Conservation (phyloP, 2,329 filamentous ascomycete genomes). For the Fusarium albosuccineum region DNA sequence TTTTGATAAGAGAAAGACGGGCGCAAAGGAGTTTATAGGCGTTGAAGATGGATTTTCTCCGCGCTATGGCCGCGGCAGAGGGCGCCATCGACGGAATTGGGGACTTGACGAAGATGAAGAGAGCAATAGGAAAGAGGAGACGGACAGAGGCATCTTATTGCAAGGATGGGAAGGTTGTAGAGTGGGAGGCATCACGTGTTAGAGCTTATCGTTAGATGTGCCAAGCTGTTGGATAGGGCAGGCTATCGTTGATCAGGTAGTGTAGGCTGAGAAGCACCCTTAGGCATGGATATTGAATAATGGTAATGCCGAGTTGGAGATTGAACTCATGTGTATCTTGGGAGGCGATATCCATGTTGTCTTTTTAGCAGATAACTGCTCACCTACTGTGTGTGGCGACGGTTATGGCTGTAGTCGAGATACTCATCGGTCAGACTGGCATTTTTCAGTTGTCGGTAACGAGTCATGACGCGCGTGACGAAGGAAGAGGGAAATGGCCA, state of each 20-base stretch:
- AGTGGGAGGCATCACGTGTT: conserved; percentile 5
- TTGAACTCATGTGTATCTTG: not conserved
- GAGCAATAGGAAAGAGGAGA: conserved; percentile 29
- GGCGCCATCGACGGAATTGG: conserved; percentile 15
- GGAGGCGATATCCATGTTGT: not conserved
- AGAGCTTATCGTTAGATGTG: conserved; percentile 25
- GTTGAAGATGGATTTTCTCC: conserved; percentile 33
- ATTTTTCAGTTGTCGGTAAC: not conserved
- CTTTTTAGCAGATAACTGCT: no score
- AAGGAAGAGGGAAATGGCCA: conserved; percentile 1
- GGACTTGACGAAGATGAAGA: conserved; percentile 4
- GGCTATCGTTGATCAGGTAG: conserved; percentile 12
- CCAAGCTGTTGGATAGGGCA: conserved; percentile 40
- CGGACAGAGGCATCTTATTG: conserved; percentile 22
- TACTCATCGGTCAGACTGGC: no score
- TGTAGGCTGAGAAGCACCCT: conserved; percentile 26
- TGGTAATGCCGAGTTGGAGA: conserved; percentile 46
- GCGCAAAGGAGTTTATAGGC: conserved; percentile 45
- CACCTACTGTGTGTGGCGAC: no score
- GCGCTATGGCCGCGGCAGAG: conserved; percentile 16
- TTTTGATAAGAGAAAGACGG: conserved; percentile 39
- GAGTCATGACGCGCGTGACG: conserved; percentile 36
- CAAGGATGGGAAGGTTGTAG: conserved; percentile 16
- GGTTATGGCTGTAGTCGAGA: no score
- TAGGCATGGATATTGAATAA: conserved; percentile 47